A percentile compares a stretch with the other conserved stretches of the same genome.
Conservation (phyloP, 1,284 basidiomycete species). For the Phlebopus sp. region DNA sequence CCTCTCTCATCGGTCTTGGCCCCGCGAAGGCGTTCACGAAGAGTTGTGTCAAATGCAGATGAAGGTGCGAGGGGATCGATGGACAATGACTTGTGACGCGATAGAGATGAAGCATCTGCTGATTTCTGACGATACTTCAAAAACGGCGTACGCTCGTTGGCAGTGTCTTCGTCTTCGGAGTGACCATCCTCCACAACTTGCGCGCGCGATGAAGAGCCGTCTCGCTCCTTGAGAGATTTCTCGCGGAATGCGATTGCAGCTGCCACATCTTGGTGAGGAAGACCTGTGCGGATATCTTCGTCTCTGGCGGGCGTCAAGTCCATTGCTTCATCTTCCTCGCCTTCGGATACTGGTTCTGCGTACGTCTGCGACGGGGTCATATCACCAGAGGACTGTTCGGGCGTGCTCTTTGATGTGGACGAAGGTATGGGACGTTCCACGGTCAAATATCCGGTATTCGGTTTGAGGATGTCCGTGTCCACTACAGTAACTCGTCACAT, state of each 20-base stretch:
- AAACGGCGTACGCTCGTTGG: slow-evolving; percentile 43
- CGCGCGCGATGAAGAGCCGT: slow-evolving; percentile 15
- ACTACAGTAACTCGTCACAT: slow-evolving; percentile 43
- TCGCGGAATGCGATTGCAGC: slow-evolving; percentile 83
- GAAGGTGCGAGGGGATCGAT: slow-evolving; percentile 86
- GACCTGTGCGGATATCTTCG: slow-evolving; percentile 75
- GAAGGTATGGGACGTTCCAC: slow-evolving; percentile 71
- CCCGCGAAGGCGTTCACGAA: slow-evolving; percentile 59
- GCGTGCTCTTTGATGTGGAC: slow-evolving; percentile 43
- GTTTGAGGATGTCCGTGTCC: slow-evolving; percentile 92
- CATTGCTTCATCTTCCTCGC: slow-evolving; percentile 81
- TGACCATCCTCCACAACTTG: slow-evolving; percentile 23
- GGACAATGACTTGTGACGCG: slow-evolving; percentile 48
- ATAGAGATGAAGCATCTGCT: slow-evolving; percentile 17
- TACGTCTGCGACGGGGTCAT: slow-evolving; percentile 58
- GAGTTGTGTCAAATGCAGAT: slow-evolving; percentile 75
- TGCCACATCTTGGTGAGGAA: slow-evolving; percentile 68
- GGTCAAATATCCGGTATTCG: slow-evolving; percentile 70
- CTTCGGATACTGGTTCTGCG: slow-evolving; percentile 86
- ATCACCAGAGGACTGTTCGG: slow-evolving; percentile 47
- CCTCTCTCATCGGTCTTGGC: slow-evolving; percentile 28
- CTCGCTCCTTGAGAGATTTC: slow-evolving; percentile 62
- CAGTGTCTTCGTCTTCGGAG: slow-evolving; percentile 34
- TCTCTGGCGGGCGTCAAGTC: slow-evolving; percentile 68
- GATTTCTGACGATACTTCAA: slow-evolving; percentile 29